Evolutionary conservation across 2,329 filamentous ascomycete genomes (phyloP).

Genomic region (Venturiaceae sp.): DNA sequence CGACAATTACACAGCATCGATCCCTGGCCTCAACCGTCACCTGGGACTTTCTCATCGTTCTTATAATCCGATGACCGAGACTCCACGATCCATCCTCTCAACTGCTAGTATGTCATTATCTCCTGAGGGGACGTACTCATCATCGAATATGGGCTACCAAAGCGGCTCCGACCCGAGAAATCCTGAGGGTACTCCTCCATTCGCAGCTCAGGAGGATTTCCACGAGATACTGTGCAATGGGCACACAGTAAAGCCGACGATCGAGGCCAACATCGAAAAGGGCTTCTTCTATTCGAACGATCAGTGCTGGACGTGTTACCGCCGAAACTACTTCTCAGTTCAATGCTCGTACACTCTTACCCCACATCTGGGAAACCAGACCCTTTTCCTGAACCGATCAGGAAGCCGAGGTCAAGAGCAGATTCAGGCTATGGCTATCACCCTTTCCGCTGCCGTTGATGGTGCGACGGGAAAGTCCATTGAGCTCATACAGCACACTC

Average conservation of each 20-base stretch:
- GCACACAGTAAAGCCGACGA: slow-evolving; percentile 55
- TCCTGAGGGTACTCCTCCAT: slow-evolving; percentile 30
- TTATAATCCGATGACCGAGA: slow-evolving; percentile 24
- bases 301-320: slow-evolving; percentile 83
- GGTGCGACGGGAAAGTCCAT: slow-evolving; percentile 66
- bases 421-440: slow-evolving; percentile 71
- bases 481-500: slow-evolving; percentile 82
- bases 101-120: not conserved
- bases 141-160: not conserved
- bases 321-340: slow-evolving; percentile 84
- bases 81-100: slow-evolving; percentile 17
- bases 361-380: slow-evolving; percentile 47
- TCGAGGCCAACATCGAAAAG: slow-evolving; percentile 76
- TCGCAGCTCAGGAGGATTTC: slow-evolving; percentile 37
- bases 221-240: slow-evolving; percentile 46
- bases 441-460: slow-evolving; percentile 74
- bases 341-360: slow-evolving; percentile 66
- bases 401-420: slow-evolving; percentile 36
- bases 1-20: slow-evolving; percentile 34
- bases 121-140: not conserved
- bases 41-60: slow-evolving; percentile 18
- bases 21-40: slow-evolving; percentile 25
- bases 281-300: slow-evolving; percentile 73
- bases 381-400: slow-evolving; percentile 46
- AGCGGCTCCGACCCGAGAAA: not conserved